phyloP scores from a whole-genome alignment of 257 asterid genomes.

The Petrea volubilis region DNA sequence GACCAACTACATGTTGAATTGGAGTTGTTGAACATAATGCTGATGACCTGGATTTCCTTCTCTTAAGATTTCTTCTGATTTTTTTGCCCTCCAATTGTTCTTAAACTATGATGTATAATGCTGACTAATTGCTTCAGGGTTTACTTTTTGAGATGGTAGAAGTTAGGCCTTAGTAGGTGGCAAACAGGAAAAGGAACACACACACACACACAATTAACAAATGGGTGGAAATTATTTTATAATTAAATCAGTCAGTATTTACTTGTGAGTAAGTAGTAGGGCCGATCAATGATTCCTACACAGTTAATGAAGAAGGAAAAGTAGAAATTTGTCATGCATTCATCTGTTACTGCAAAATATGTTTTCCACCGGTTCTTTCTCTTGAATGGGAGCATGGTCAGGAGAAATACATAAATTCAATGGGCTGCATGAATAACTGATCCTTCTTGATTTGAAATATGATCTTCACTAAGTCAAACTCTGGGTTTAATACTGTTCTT shows the following conservation, averaged over 20 bases:
- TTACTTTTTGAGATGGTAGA: constrained; percentile 9
- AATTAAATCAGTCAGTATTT: neutral
- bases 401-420: neutral
- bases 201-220: neutral
- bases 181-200: neutral
- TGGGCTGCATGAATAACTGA: neutral
- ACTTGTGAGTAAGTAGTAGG: neutral
- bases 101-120: constrained; percentile 16
- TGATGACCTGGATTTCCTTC: constrained; percentile 10
- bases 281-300: neutral
- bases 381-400: neutral
- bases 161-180: neutral
- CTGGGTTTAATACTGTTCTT: neutral
- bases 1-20: constrained; percentile 29
- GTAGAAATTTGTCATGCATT: neutral
- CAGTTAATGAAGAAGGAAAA: neutral
- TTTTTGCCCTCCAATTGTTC: neutral
- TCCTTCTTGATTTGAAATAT: neutral
- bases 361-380: neutral
- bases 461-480: neutral
- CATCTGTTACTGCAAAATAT: neutral
- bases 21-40: constrained; percentile 36
- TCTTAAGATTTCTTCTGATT: neutral
- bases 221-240: neutral
- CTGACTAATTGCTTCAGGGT: constrained; percentile 13